Base-by-base conservation (phyloP, 2,329 filamentous ascomycete species). In the Didymella sp. region DNA sequence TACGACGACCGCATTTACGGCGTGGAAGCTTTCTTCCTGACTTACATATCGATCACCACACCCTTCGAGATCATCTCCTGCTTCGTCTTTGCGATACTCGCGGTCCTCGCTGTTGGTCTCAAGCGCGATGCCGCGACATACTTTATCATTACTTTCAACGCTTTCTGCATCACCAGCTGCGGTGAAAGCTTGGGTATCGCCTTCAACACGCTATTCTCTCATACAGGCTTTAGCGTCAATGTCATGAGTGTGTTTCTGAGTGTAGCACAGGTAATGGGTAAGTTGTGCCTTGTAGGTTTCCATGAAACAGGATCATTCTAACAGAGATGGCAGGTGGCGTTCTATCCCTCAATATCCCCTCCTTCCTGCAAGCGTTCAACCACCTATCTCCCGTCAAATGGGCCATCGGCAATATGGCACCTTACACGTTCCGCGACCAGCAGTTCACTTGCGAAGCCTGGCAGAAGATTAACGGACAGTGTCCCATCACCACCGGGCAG, bases 121-220 rank as follows among this genome's bases (percentile, higher is more conserved):
- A 82, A 87, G 6, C 82, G 85, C 28, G 88, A 86, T 0, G 81
- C 78, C 0, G 77, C 82, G 58, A 85, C 90, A 72, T 90, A 88
- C 73, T 89, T 91, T 64, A 82, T 89, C 38, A 80, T 83, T 48
- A 81, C 85, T 2, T 90, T 89, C 74, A 85, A 88, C 63, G 87
- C 86, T 61, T 91, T 92, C 68, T 89, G 86, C 62, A 85, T 92
- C 51, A 87, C 91, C 15, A 88, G 81, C 51, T 91, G 88, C 67
- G 90, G 90, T 24, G 90, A 92, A 78, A 89, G 86, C 50, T 69
- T 92, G 1, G 89, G 90, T 0, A 92, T 93, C 69, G 86, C 91
- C 77, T 92, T 92, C 79, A 91, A 91, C 76, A 92, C 89, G 0
- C 77, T 92, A 8, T 90, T 92, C 71, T 77, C 78, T 30, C 89